Evolutionary conservation across 2,329 filamentous ascomycete genomes (phyloP), one percentile per base, ranked within the genome.

Genomic region (Madurella mycetomatis): DNA sequence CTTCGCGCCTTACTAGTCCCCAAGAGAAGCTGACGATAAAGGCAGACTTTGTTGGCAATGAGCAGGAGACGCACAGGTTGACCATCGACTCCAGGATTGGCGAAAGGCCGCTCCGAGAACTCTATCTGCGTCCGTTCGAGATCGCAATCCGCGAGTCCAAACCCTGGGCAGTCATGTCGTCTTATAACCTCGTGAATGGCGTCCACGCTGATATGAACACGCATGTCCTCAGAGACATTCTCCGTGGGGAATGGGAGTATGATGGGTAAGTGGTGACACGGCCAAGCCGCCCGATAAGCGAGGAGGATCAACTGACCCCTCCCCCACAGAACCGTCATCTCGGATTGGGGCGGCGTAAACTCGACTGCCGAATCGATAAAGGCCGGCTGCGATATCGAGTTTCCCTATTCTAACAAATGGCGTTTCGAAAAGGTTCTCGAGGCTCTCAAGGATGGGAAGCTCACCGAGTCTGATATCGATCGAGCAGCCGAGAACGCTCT

Each of bases 91-190:
- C 84, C 2, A 71, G 82, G 30, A 76, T 89, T 45, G 76, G 81
- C 30, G 85, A 89, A 62, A 75, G 86, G 37, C 76, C 85, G 2
- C 70, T 89, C 30, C 77, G 86, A 30, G 86, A 90, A 65, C 73
- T 90, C 0, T 90, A 89, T 60, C 78, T 90, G n/a, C 82, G 84
- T 44, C 86, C 86, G 0, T 90, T 90, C 59, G 85, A 89, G 70
- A 87, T 89, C 64, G 85, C 85, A 0, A 74, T 89, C 40, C 76
- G 84, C 43, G 83, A 88, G 60, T 82, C 84, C 13, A 83, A 86
- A 52, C 84, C 85, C 2, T 86, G 84, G 83, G 83, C 83, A 5
- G 68, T 87, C 43, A 88, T 88, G 85, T 80, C 81, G 4, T 83
- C 83, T 1, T 88, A 87, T 64, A 87, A 87, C 61, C 72, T 85